Conservation (phyloP, 2,329 filamentous ascomycete species). For the Colletotrichum sojae region DNA sequence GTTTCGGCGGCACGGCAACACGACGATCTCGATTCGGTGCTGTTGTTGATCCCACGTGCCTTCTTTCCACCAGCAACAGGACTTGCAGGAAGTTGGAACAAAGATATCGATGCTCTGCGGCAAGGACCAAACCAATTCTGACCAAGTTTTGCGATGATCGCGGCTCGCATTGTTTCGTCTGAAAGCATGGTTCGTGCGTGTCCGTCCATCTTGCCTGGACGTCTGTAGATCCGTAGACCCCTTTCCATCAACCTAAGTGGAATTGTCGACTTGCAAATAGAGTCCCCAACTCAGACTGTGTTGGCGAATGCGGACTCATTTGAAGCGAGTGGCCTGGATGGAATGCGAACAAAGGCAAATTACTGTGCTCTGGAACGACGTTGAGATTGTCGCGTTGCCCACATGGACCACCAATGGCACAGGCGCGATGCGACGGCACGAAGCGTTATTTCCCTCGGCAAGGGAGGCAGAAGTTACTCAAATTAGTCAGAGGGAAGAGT, state of each 20-base stretch:
- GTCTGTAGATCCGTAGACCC: too few relatives aligned
- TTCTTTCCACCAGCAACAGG: not conserved
- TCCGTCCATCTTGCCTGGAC: not conserved
- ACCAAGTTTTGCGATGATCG: not conserved
- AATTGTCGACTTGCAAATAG: too few relatives aligned
- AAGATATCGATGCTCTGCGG: not conserved
- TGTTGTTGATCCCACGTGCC: not conserved
- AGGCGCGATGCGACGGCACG: slow-evolving; percentile 10
- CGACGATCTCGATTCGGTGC: slow-evolving; percentile 22
- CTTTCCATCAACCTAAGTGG: too few relatives aligned
- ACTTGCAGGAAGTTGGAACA: too few relatives aligned
- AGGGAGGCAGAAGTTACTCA: too few relatives aligned
- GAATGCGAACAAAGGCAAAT: too few relatives aligned
- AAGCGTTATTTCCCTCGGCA: slow-evolving; percentile 8
- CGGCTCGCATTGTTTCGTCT: slow-evolving; percentile 23
- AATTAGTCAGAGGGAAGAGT: too few relatives aligned
- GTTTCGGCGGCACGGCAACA: slow-evolving; percentile 3
- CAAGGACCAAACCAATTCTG: not conserved
- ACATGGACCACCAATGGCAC: slow-evolving; percentile 3
- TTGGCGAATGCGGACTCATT: too few relatives aligned
- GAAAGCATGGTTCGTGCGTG: slow-evolving; percentile 17
- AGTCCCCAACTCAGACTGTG: too few relatives aligned
- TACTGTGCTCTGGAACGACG: not conserved
- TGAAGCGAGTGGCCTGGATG: too few relatives aligned
- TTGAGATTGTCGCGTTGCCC: slow-evolving; percentile 1